These are phyloP conservation scores for Zelopaecilomyces penicillatus DNA, from an alignment of 2,329 filamentous ascomycete genomes.

Conservation along the genomic window DNA sequence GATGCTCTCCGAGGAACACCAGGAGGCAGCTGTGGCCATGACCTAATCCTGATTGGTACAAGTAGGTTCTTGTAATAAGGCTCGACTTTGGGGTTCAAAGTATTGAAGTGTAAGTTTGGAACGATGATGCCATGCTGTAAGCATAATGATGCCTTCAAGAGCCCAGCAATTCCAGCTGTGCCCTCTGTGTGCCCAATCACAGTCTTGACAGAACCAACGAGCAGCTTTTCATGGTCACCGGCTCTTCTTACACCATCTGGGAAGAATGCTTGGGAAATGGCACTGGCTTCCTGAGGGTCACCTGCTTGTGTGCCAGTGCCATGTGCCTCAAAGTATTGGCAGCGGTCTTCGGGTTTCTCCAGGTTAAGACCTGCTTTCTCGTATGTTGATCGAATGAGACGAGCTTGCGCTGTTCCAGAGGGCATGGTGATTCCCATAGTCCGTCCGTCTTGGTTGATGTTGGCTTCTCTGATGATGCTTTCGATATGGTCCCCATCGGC, in stretches of 20 bases:
- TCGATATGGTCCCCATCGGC: conserved; percentile 2
- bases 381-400: background rate
- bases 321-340: conserved; percentile 5
- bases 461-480: conserved; percentile 1
- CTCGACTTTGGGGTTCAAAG: conserved; percentile 1
- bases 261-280: no score
- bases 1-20: conserved; percentile 11
- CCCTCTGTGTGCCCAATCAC: conserved; percentile 20
- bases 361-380: background rate
- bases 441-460: conserved; percentile 5
- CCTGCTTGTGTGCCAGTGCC: conserved; percentile 11
- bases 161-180: conserved; percentile 15
- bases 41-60: conserved; percentile 10
- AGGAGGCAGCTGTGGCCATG: conserved; percentile 12
- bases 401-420: background rate
- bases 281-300: conserved; percentile 11
- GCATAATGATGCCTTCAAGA: conserved; percentile 1
- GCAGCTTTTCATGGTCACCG: conserved; percentile 4
- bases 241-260: background rate
- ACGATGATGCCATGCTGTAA: conserved; percentile 1
- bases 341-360: background rate
- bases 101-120: background rate
- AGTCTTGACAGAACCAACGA: conserved; percentile 21
- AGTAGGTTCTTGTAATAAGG: conserved; percentile 11
- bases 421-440: conserved; percentile 5